A percentile compares a stretch with the other conserved stretches of the same genome.
These are phyloP conservation scores for Tetrahymena borealis DNA, from an alignment of 73 alveolate genomes.

Conservation along the genomic window DNA sequence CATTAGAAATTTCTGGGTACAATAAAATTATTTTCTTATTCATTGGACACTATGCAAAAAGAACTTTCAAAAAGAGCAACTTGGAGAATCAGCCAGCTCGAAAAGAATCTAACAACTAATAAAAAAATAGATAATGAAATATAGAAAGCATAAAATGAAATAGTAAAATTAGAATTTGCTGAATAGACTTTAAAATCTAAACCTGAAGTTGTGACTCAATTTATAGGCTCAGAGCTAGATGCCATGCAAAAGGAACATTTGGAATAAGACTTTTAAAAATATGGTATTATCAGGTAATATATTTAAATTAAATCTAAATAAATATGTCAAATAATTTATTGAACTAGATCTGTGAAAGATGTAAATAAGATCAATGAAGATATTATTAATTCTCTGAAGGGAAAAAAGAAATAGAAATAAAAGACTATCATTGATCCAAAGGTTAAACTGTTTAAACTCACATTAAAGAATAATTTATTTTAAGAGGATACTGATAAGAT, in stretches of 20 bases:
- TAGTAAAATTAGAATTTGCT: neutral
- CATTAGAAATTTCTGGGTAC: neutral
- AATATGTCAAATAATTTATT: neutral
- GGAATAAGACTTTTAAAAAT: neutral
- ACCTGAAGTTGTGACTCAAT: neutral
- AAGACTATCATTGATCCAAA: neutral
- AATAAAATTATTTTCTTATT: neutral
- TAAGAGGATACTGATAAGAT: neutral
- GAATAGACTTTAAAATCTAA: neutral
- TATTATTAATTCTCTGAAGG: neutral
- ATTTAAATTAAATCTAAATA: neutral
- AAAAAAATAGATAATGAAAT: neutral
- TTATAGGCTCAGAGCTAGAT: neutral
- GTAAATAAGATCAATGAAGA: neutral
- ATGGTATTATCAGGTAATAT: neutral
- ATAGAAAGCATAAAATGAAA: neutral
- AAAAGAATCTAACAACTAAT: neutral
- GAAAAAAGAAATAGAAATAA: neutral
- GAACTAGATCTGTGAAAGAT: neutral
- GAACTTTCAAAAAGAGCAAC: neutral
- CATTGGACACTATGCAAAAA: neutral
- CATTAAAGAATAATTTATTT: neutral
- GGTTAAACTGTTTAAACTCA: neutral
- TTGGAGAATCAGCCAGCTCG: neutral
- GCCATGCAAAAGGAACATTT: neutral